Evolutionary conservation across 768 basidiomycete species (phyloP).

Genomic region (Pulveroboletus sp.): DNA sequence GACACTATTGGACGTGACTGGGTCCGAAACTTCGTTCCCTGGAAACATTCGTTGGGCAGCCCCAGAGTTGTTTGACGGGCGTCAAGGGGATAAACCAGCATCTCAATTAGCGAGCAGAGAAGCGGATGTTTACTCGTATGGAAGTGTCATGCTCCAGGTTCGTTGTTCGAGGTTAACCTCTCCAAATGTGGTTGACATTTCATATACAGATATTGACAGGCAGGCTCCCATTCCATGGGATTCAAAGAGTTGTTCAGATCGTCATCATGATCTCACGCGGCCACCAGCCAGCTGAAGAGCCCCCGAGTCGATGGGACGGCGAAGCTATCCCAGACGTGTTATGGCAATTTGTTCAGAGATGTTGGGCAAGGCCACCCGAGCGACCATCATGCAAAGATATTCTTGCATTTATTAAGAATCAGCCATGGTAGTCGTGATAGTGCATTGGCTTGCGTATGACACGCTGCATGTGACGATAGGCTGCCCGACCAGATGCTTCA

Average conservation of each 20-base stretch:
- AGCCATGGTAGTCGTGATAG: background rate
- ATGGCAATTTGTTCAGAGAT: conserved; percentile 22
- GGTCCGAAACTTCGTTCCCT: conserved; percentile 8
- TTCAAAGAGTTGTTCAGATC: conserved; percentile 21
- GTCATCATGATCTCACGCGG: conserved; percentile 20
- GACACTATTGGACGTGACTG: conserved; percentile 3
- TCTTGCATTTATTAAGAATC: conserved; percentile 12
- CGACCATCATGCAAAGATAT: conserved; percentile 18
- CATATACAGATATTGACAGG: conserved; percentile 19
- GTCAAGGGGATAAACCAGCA: background rate
- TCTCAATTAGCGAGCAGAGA: conserved; percentile 9
- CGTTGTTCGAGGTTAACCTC: background rate
- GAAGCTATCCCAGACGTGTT: conserved; percentile 18
- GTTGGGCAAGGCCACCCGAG: conserved; percentile 16
- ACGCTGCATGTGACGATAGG: no score
- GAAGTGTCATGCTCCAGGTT: conserved; percentile 27
- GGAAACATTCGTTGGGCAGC: conserved; percentile 31
- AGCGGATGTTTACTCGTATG: conserved; percentile 30
- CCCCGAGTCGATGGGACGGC: conserved; percentile 24
- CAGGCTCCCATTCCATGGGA: conserved; percentile 21
- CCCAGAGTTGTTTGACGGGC: conserved; percentile 20
- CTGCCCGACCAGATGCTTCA: no score
- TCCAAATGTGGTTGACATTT: background rate
- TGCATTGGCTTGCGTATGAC: no score
- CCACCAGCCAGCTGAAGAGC: conserved; percentile 6